A percentile compares a stretch with the other conserved stretches of the same genome.
Conservation (phyloP, 2,329 filamentous ascomycete genomes). For the Aspergillus costaricaensis region DNA sequence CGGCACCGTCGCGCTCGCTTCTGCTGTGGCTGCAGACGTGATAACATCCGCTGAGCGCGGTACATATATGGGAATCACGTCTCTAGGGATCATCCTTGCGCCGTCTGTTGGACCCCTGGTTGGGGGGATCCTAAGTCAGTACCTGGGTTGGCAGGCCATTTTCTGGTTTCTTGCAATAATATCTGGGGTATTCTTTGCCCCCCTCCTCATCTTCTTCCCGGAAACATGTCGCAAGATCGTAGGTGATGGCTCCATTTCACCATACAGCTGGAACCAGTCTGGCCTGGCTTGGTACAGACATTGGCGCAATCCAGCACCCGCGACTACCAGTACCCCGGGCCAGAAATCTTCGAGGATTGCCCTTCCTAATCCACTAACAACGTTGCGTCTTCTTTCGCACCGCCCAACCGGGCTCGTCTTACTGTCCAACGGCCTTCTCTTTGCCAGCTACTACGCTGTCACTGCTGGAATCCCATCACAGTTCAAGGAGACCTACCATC, state of each 20-base stretch:
- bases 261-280: conserved; percentile 34
- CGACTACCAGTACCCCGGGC: conserved; percentile 35
- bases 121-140: conserved; percentile 51
- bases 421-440: conserved; percentile 40
- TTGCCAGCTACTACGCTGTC: conserved; percentile 47
- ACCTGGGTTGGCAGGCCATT: conserved; percentile 54
- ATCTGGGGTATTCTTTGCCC: conserved; percentile 30
- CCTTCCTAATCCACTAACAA: conserved; percentile 43
- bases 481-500: conserved; percentile 40
- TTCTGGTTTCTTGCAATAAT: conserved; percentile 57
- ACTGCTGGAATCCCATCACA: conserved; percentile 42
- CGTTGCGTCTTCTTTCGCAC: conserved; percentile 37
- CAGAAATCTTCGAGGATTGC: conserved; percentile 16
- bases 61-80: conserved; percentile 42
- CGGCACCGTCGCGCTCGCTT: conserved; percentile 44
- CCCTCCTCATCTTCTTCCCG: conserved; percentile 33
- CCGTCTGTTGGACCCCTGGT: conserved; percentile 55
- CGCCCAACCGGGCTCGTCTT: conserved; percentile 42
- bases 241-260: conserved; percentile 32
- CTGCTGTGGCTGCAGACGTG: conserved; percentile 46
- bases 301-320: conserved; percentile 20
- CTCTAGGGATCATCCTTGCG: conserved; percentile 39
- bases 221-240: conserved; percentile 41
- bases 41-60: conserved; percentile 45
- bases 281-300: conserved; percentile 16